Conservation (phyloP, 148 eudicot genomes). For the Vaccinium myrtillus region DNA sequence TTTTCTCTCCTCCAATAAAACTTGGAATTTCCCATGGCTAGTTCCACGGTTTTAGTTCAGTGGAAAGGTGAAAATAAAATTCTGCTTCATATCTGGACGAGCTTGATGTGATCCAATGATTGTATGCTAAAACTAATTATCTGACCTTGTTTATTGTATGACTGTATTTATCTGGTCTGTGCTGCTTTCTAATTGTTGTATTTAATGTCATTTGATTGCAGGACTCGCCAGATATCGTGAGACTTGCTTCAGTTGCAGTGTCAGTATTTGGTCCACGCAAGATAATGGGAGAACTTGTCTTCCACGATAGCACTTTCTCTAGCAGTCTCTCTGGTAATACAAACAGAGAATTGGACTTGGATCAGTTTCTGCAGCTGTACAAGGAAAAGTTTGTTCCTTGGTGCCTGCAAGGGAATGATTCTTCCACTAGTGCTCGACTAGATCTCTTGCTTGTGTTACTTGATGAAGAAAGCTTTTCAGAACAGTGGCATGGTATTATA, state of each 20-base stretch:
- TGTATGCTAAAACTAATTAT: not conserved
- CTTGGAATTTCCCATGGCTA: not conserved
- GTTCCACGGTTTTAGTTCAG: not conserved
- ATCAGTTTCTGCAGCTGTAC: slow-evolving; percentile 60
- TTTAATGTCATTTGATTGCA: slow-evolving; percentile 30
- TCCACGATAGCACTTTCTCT: slow-evolving; percentile 20
- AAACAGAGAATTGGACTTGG: slow-evolving; percentile 29
- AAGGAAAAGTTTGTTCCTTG: slow-evolving; percentile 64
- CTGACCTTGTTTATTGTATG: not conserved
- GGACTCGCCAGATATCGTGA: slow-evolving; percentile 67
- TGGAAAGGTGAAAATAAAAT: not conserved
- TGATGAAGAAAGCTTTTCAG: slow-evolving; percentile 58
- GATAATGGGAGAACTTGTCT: slow-evolving; percentile 41
- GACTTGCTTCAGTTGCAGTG: slow-evolving; percentile 49
- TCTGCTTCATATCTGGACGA: not conserved
- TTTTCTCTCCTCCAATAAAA: not conserved
- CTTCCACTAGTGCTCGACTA: slow-evolving; percentile 49
- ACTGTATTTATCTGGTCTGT: slow-evolving; percentile 11
- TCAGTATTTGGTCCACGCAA: slow-evolving; percentile 72
- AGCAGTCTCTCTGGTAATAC: slow-evolving; percentile 23
- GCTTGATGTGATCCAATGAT: not conserved
- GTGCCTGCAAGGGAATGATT: slow-evolving; percentile 60
- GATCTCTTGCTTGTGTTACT: slow-evolving; percentile 82
- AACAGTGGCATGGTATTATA: slow-evolving; percentile 73
- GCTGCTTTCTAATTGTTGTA: slow-evolving; percentile 12